Evolutionary conservation across 768 basidiomycete genomes (phyloP).

Genomic region (Russula griseocarnosa): DNA sequence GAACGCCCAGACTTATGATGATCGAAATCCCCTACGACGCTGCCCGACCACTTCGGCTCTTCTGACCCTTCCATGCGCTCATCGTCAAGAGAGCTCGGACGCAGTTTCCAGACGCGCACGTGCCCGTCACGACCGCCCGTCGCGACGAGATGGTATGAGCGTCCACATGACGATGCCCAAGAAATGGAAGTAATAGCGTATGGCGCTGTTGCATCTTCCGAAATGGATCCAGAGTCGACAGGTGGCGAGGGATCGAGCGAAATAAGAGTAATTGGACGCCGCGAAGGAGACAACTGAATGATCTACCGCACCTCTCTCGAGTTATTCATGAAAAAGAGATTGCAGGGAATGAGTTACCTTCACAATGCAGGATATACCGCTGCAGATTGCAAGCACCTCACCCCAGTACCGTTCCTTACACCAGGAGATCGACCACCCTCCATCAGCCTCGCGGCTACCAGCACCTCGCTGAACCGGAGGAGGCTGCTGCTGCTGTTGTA

Average conservation of each 20-base stretch:
- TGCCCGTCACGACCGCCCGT: slow-evolving; percentile 84
- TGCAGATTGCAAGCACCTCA: slow-evolving; percentile 74
- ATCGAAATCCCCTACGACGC: slow-evolving; percentile 80
- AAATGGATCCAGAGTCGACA: slow-evolving; percentile 31
- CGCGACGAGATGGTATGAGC: slow-evolving; percentile 92
- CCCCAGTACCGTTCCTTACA: slow-evolving; percentile 97
- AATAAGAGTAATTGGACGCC: slow-evolving; percentile 61
- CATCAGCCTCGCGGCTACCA: slow-evolving; percentile 77
- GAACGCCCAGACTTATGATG: slow-evolving; percentile 60
- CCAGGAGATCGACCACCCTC: slow-evolving; percentile 93
- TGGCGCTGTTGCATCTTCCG: slow-evolving; percentile 40
- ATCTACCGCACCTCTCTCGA: slow-evolving; percentile 44
- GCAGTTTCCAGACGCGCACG: slow-evolving; percentile 86
- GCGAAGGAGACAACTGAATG: slow-evolving; percentile 66
- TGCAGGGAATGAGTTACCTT: slow-evolving; percentile 49
- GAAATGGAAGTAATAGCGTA: slow-evolving; percentile 77
- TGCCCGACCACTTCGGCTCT: slow-evolving; percentile 67
- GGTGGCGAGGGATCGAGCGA: slow-evolving; percentile 51
- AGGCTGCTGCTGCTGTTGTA: slow-evolving; percentile 46
- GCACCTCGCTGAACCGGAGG: slow-evolving; percentile 39
- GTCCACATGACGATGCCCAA: slow-evolving; percentile 93
- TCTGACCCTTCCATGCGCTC: slow-evolving; percentile 40
- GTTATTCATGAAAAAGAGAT: slow-evolving; percentile 1
- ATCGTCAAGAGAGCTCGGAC: slow-evolving; percentile 46
- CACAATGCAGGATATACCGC: slow-evolving; percentile 66